Evolutionary conservation across 2,329 filamentous ascomycete genomes (phyloP).

Genomic region (Daldinia sp.): DNA sequence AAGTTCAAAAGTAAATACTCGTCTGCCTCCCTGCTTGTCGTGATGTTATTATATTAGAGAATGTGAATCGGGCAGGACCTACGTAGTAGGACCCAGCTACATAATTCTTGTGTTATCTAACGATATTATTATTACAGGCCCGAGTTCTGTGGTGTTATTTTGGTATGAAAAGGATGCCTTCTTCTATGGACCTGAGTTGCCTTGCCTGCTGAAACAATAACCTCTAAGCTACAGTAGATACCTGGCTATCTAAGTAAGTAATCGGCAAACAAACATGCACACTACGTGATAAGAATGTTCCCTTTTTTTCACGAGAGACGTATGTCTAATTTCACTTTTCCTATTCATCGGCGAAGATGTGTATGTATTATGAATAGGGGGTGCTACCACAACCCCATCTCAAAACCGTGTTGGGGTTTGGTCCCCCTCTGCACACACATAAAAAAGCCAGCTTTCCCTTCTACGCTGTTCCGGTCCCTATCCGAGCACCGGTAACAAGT

Average conservation of each 20-base stretch:
- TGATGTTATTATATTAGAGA: too few relatives aligned
- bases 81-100: too few relatives aligned
- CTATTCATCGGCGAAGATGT: neutral
- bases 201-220: neutral
- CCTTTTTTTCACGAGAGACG: neutral
- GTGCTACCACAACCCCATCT: conserved; percentile 3
- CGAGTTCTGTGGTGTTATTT: neutral
- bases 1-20: conserved; percentile 17
- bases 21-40: neutral
- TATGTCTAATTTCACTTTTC: neutral
- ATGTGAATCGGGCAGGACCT: too few relatives aligned
- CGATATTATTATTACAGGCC: neutral
- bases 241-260: neutral
- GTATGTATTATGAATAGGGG: conserved; percentile 9
- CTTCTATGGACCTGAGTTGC: neutral
- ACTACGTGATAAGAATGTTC: neutral
- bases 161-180: neutral
- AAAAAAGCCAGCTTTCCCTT: neutral
- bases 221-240: neutral
- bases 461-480: too few relatives aligned
- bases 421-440: neutral
- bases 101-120: neutral
- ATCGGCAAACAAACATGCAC: neutral
- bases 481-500: neutral
- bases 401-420: neutral